Base-by-base conservation (phyloP, 208 protist species). In the Herpetomonas samuelpessoai region DNA sequence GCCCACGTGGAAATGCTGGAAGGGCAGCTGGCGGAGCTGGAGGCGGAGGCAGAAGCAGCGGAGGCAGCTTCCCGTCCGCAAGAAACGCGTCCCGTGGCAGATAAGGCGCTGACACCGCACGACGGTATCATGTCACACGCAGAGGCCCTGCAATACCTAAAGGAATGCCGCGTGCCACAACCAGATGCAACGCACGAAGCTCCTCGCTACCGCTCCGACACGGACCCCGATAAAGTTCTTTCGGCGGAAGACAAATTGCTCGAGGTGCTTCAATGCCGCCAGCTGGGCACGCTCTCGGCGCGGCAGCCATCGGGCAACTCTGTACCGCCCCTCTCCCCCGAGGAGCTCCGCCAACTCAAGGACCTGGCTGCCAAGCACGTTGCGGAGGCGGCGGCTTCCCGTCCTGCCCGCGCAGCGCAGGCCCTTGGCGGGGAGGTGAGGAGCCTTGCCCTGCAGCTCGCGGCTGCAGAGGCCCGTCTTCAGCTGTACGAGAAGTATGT, bases 1-100 rank as follows among this genome's bases (percentile, higher is more conserved):
- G 68, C 66, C 16, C 89, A 92, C 52, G 77, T 93, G 56, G 71
- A 89, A 55, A 41, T 67, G 56, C 62, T 96, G 24, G 88, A 96
- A 57, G 73, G 79, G 29, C 67, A 78, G 47, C 52, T 93, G 26
- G 81, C 82, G 18, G 57, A 61, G 22, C 44, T 55, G 21, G 29
- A 56, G 39, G 45, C 35, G 39, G 56, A 60, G 28, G 57, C 47
- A 19, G 59, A 55, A n/a, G 29, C 50, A 46, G 50, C 28, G 44
- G 47, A 14, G 18, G 47, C 4, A 6, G 10, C 6, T 2, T 41
- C 35, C 35, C n/a, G n/a, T n/a, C n/a, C n/a, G n/a, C n/a, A n/a
- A n/a, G n/a, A n/a, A n/a, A n/a, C n/a, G n/a, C n/a, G n/a, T n/a
- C 6, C 35, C 9, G 35, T 14, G 6, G 9, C 9, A 6, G 35